Conservation (phyloP, 148 eudicot genomes). For the Vaccinium corymbosum region DNA sequence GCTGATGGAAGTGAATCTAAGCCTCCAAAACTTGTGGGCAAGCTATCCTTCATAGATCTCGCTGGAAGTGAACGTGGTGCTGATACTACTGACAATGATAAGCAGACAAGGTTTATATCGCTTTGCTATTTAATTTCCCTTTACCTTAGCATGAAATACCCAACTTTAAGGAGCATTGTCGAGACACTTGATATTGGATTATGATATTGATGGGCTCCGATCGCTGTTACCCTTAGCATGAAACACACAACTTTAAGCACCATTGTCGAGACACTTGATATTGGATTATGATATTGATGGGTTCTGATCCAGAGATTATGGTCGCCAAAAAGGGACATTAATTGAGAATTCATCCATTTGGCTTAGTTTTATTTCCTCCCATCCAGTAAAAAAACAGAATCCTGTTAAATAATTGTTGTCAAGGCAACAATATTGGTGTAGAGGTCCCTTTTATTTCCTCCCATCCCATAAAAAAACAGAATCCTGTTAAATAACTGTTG, state of each 20-base stretch:
- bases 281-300: background rate
- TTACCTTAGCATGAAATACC: background rate
- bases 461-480: too few species aligned
- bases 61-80: slow-evolving; percentile 99
- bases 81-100: slow-evolving; percentile 96
- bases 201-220: background rate
- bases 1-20: slow-evolving; percentile 75
- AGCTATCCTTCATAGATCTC: slow-evolving; percentile 97
- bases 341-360: background rate
- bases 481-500: background rate
- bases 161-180: background rate
- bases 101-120: slow-evolving; percentile 80
- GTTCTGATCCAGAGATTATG: background rate
- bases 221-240: background rate
- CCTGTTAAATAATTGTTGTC: background rate
- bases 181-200: background rate
- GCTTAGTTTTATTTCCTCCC: slow-evolving; percentile 1
- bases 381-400: background rate
- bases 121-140: background rate
- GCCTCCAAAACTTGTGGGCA: slow-evolving; percentile 80
- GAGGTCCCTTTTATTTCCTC: too few species aligned
- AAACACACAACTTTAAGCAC: background rate
- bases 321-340: background rate
- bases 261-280: background rate
- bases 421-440: too few species aligned